These are phyloP conservation scores for Hypoxylon sp. DNA, from an alignment of 2,329 filamentous ascomycete species.

Conservation along the genomic window DNA sequence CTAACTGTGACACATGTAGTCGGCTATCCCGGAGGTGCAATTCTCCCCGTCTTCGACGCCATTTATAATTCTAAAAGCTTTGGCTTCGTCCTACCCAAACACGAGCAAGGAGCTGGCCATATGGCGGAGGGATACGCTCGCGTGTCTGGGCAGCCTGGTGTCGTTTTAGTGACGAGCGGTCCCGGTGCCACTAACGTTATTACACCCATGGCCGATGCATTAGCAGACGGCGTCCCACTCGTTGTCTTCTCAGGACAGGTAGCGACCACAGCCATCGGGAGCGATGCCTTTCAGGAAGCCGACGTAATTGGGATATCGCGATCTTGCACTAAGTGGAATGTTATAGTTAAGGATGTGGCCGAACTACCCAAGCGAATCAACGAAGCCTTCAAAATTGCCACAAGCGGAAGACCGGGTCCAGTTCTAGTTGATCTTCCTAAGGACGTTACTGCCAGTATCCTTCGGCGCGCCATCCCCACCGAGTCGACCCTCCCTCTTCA, in stretches of 20 bases:
- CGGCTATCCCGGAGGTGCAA: slow-evolving; percentile 94
- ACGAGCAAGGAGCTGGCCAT: slow-evolving; percentile 98
- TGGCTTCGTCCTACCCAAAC: slow-evolving; percentile 93
- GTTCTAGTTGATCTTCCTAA: slow-evolving; percentile 97
- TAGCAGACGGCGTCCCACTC: slow-evolving; percentile 95
- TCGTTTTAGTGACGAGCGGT: slow-evolving; percentile 96
- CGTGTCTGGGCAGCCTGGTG: slow-evolving; percentile 92
- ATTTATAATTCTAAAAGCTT: slow-evolving; percentile 99
- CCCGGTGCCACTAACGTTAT: slow-evolving; percentile 97
- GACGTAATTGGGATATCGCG: slow-evolving; percentile 95
- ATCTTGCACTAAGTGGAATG: slow-evolving; percentile 98
- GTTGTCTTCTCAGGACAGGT: slow-evolving; percentile 98
- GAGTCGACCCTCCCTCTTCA: slow-evolving; percentile 80
- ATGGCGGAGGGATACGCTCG: slow-evolving; percentile 98
- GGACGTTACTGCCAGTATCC: slow-evolving; percentile 89
- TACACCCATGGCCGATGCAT: slow-evolving; percentile 95
- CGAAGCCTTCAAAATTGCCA: slow-evolving; percentile 98
- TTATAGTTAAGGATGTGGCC: slow-evolving; percentile 96
- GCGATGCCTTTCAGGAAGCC: slow-evolving; percentile 96
- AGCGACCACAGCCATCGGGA: slow-evolving; percentile 88
- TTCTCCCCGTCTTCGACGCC: slow-evolving; percentile 97
- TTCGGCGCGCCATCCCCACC: slow-evolving; percentile 86
- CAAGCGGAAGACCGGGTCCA: slow-evolving; percentile 90
- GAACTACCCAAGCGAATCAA: slow-evolving; percentile 95
- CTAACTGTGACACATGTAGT: slow-evolving; percentile 63